phyloP scores from a whole-genome alignment of 306 rosid species.

The Dalbergia cochinchinensis region DNA sequence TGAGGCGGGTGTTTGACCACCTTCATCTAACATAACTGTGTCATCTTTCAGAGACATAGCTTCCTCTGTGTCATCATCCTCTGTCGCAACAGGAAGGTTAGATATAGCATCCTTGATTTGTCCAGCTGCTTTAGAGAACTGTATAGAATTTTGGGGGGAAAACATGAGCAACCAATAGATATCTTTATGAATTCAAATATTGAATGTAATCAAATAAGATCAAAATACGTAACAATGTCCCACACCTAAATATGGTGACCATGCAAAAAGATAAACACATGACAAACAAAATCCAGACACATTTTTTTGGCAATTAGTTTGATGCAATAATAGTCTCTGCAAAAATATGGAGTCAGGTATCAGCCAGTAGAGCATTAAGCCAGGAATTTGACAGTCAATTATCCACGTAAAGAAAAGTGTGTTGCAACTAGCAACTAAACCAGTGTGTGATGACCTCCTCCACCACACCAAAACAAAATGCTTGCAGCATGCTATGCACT shows the following conservation, averaged over 20 bases:
- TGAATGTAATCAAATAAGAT: neutral
- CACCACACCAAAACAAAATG: constrained; percentile 15
- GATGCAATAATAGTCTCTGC: constrained; percentile 26
- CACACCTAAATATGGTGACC: constrained; percentile 27
- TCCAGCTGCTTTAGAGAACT: constrained; percentile 91
- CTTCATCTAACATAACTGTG: constrained; percentile 48
- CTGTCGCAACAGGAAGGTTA: constrained; percentile 80
- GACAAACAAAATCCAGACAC: constrained; percentile 9
- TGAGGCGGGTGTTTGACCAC: constrained; percentile 44
- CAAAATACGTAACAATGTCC: constrained; percentile 21
- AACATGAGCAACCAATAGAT: constrained; percentile 37
- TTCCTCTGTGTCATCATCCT: constrained; percentile 82
- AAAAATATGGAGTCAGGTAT: constrained; percentile 39
- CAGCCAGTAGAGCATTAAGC: constrained; percentile 21
- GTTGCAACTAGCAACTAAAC: constrained; percentile 6
- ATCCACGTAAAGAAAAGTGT: constrained; percentile 14
- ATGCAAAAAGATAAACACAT: constrained; percentile 37
- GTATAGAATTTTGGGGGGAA: constrained; percentile 32
- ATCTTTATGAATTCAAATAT: constrained; percentile 21
- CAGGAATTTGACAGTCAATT: constrained; percentile 12
- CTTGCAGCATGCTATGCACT: constrained; percentile 11
- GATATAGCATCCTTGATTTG: constrained; percentile 77
- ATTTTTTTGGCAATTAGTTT: constrained; percentile 6
- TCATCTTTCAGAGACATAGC: constrained; percentile 62
- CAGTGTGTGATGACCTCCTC: constrained; percentile 7